phyloP scores from a whole-genome alignment of 1,139 yeast genomes.

The Hemisphaericaspora xylanilytica region DNA sequence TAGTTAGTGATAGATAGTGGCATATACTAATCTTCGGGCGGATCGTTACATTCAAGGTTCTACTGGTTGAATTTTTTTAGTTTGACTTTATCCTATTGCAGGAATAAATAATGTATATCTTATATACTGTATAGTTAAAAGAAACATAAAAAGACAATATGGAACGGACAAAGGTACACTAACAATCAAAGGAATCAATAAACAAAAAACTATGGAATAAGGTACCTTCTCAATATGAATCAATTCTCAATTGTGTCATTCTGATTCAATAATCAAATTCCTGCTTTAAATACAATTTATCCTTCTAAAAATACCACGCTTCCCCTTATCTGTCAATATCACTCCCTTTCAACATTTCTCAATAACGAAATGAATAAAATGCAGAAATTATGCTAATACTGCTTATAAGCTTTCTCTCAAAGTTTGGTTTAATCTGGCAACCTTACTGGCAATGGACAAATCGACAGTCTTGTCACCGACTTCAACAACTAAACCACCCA shows the following conservation, averaged over 20 bases:
- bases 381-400: neutral
- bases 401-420: slow-evolving; percentile 76
- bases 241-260: no score
- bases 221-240: no score
- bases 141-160: neutral
- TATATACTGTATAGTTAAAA: neutral
- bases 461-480: slow-evolving; percentile 98
- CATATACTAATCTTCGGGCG: no score
- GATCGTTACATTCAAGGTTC: no score
- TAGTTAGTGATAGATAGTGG: no score
- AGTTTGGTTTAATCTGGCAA: slow-evolving; percentile 84
- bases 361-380: neutral
- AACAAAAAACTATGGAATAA: no score
- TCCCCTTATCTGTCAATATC: neutral
- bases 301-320: no score
- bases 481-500: slow-evolving; percentile 95
- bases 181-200: no score
- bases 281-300: no score
- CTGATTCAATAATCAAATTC: no score
- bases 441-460: slow-evolving; percentile 80
- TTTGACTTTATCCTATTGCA: neutral
- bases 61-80: no score
- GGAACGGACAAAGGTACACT: neutral
- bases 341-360: neutral
- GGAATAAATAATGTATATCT: slow-evolving; percentile 1